These are phyloP conservation scores for Starmerella ratchasimensis DNA, from an alignment of 805 yeast species.

Conservation along the genomic window DNA sequence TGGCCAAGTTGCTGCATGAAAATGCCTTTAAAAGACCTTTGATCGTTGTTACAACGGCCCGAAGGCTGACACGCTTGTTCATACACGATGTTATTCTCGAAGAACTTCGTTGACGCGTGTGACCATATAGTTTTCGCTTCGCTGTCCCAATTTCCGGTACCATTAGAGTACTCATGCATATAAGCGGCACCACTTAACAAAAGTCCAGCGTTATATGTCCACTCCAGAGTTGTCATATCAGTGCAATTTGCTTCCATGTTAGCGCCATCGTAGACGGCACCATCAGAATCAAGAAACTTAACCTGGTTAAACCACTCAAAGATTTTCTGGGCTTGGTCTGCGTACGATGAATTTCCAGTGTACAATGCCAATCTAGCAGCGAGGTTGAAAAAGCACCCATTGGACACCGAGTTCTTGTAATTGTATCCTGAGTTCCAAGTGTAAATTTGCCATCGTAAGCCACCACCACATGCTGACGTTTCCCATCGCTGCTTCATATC, in stretches of 20 bases:
- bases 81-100: constrained; percentile 45
- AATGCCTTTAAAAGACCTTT: constrained; percentile 61
- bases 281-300: constrained; percentile 29
- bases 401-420: constrained; percentile 78
- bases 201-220: constrained; percentile 67
- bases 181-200: constrained; percentile 57
- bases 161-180: constrained; percentile 48
- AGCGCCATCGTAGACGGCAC: constrained; percentile 60
- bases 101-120: constrained; percentile 32
- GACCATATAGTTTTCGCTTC: constrained; percentile 38
- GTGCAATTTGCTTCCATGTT: constrained; percentile 36
- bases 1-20: constrained; percentile 51
- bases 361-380: constrained; percentile 76
- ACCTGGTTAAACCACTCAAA: constrained; percentile 58
- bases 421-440: constrained; percentile 79
- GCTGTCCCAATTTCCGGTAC: constrained; percentile 41
- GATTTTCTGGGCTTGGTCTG: constrained; percentile 58
- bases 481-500: constrained; percentile 81
- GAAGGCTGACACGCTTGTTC: constrained; percentile 58
- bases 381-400: constrained; percentile 65
- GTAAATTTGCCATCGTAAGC: constrained; percentile 85
- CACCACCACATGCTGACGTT: constrained; percentile 47
- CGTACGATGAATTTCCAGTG: constrained; percentile 55
- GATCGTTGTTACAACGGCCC: constrained; percentile 51
- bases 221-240: constrained; percentile 38